phyloP scores from a whole-genome alignment of 768 basidiomycete species.

The Tricholoma saponaceum region DNA sequence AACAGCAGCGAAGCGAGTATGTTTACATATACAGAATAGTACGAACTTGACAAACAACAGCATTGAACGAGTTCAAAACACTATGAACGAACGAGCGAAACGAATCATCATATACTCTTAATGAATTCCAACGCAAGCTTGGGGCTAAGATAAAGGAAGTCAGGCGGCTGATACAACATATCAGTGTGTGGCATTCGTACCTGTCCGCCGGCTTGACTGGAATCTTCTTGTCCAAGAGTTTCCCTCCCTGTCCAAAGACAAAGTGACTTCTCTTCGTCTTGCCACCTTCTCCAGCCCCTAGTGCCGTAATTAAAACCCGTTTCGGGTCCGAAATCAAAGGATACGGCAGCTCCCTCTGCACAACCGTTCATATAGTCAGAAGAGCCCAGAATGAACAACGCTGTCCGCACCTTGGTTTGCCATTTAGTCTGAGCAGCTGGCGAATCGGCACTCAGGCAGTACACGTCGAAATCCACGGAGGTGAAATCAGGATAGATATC shows the following conservation, averaged over 20 bases:
- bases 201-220: slow-evolving; percentile 89
- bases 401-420: slow-evolving; percentile 54
- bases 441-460: slow-evolving; percentile 80
- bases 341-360: slow-evolving; percentile 82
- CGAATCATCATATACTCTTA: slow-evolving; percentile 34
- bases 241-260: slow-evolving; percentile 89
- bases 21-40: not conserved
- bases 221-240: slow-evolving; percentile 77
- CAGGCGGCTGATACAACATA: not conserved
- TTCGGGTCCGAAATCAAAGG: slow-evolving; percentile 88
- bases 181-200: slow-evolving; percentile 31
- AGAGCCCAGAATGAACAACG: not conserved
- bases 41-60: not conserved
- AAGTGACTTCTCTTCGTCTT: slow-evolving; percentile 92
- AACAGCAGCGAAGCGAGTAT: not conserved
- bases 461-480: slow-evolving; percentile 64
- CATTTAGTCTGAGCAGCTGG: slow-evolving; percentile 75
- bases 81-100: not conserved
- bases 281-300: slow-evolving; percentile 78
- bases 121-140: slow-evolving; percentile 62
- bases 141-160: slow-evolving; percentile 37
- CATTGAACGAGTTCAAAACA: not conserved
- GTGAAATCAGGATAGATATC: slow-evolving; percentile 79
- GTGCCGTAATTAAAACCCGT: slow-evolving; percentile 68
- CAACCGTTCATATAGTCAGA: not conserved